Percentiles rank a stretch among this genome's conserved stretches.
Evolutionary conservation across 2,329 filamentous ascomycete species (phyloP).

Genomic region (Ceratocystis destructans): DNA sequence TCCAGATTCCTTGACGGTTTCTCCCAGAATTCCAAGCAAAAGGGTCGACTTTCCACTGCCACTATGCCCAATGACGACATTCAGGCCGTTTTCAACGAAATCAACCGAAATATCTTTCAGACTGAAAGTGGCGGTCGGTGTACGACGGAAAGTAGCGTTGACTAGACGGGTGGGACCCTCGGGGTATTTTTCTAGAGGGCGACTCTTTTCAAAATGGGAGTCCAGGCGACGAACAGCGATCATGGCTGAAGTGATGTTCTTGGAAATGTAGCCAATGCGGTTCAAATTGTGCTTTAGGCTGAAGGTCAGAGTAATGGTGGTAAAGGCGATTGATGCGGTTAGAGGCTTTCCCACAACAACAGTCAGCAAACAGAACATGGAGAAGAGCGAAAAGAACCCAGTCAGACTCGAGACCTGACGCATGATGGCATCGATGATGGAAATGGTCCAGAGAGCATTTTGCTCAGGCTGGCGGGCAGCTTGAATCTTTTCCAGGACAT

Average conservation of each 20-base stretch:
- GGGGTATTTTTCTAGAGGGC: constrained; percentile 35
- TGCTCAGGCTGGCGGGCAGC: constrained; percentile 38
- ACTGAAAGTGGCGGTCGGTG: constrained; percentile 36
- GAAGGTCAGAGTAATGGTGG: constrained; percentile 39
- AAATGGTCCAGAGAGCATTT: constrained; percentile 39
- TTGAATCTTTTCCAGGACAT: constrained; percentile 38
- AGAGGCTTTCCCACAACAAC: constrained; percentile 35
- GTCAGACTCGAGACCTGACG: constrained; percentile 39
- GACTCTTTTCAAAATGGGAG: constrained; percentile 39
- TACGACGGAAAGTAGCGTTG: constrained; percentile 36
- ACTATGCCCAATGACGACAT: constrained; percentile 40
- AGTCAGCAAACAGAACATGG: constrained; percentile 42
- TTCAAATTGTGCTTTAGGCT: constrained; percentile 38
- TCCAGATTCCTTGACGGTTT: constrained; percentile 38
- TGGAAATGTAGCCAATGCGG: constrained; percentile 23
- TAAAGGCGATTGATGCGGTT: constrained; percentile 44
- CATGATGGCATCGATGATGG: constrained; percentile 34
- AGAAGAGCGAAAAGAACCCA: constrained; percentile 37
- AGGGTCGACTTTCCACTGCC: constrained; percentile 46
- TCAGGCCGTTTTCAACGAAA: constrained; percentile 41
- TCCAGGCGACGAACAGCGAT: constrained; percentile 41
- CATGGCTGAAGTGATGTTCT: constrained; percentile 30
- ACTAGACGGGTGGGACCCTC: constrained; percentile 36
- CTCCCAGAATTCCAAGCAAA: constrained; percentile 40
- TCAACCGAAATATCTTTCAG: constrained; percentile 36